These are phyloP conservation scores for Aegilops speltoides DNA, from an alignment of 176 grass and related monocot genomes.

Conservation along the genomic window DNA sequence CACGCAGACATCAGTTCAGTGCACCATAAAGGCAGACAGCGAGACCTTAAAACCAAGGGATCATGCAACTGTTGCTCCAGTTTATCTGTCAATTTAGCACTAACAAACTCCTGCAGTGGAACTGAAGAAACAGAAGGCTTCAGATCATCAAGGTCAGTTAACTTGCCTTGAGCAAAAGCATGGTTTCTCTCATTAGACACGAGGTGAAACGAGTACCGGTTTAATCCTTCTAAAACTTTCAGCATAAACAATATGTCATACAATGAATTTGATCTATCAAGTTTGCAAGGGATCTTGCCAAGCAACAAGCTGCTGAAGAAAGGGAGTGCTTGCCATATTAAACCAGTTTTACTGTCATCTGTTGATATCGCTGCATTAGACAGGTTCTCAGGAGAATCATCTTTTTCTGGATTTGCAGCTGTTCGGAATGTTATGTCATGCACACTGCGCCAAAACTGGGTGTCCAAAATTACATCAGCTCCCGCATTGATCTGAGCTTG, in stretches of 20 bases:
- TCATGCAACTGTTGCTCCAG: conserved; percentile 98
- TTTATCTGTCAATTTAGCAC: conserved; percentile 88
- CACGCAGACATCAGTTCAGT: conserved; percentile 74
- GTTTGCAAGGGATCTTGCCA: conserved; percentile 73
- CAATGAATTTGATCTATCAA: conserved; percentile 59
- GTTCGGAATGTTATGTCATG: conserved; percentile 73
- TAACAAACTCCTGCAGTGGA: conserved; percentile 76
- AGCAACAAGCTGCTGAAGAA: conserved; percentile 74
- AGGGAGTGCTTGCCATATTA: conserved; percentile 58
- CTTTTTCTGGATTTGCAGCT: conserved; percentile 38
- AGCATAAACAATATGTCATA: conserved; percentile 97
- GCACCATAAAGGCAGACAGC: conserved; percentile 81
- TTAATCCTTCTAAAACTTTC: conserved; percentile 82
- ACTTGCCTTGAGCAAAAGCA: conserved; percentile 63
- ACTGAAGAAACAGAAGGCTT: conserved; percentile 59
- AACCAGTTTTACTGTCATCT: conserved; percentile 35
- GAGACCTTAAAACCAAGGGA: conserved; percentile 66
- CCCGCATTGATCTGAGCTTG: conserved; percentile 68
- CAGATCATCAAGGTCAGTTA: conserved; percentile 61
- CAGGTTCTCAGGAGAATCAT: conserved; percentile 7
- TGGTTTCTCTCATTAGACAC: conserved; percentile 55
- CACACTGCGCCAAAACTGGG: conserved; percentile 76
- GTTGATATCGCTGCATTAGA: conserved; percentile 29
- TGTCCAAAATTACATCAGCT: conserved; percentile 77
- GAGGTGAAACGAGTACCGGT: conserved; percentile 59